Conservation (phyloP, 768 basidiomycete genomes). For the Termitomyces sp. region DNA sequence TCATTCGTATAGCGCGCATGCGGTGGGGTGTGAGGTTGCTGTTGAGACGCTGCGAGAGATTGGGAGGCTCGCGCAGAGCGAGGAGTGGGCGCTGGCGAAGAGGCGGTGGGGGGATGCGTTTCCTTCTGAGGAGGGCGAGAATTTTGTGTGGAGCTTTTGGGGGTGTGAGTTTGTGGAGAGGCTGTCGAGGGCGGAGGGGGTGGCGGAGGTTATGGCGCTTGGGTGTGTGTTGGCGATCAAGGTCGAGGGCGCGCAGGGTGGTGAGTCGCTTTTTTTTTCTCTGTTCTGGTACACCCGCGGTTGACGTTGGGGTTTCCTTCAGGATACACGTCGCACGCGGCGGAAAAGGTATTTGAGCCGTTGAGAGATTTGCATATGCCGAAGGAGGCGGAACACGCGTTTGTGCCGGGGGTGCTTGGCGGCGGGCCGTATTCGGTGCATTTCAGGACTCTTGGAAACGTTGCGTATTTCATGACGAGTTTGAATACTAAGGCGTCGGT, state of each 20-base stretch:
- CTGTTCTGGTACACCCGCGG: fast-evolving
- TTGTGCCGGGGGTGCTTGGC: conserved; percentile 39
- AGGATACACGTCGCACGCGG: conserved; percentile 62
- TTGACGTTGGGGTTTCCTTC: not conserved
- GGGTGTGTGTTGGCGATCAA: conserved; percentile 84
- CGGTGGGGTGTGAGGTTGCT: conserved; percentile 90
- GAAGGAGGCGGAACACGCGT: conserved; percentile 9
- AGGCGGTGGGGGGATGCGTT: conserved; percentile 43
- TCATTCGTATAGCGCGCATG: conserved; percentile 93
- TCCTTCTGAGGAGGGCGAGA: conserved; percentile 6
- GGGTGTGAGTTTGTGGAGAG: conserved; percentile 61
- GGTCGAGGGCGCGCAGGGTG: conserved; percentile 31
- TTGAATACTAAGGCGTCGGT: conserved; percentile 59
- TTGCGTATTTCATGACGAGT: conserved; percentile 91
- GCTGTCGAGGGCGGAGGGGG: conserved; percentile 49
- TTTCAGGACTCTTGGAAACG: conserved; percentile 83
- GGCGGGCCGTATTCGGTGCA: conserved; percentile 67
- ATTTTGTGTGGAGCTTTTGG: conserved; percentile 96
- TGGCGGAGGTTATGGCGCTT: conserved; percentile 80
- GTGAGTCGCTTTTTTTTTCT: conserved; percentile 31
- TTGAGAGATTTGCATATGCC: conserved; percentile 30
- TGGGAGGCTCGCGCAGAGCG: conserved; percentile 41
- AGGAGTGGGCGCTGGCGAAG: conserved; percentile 56
- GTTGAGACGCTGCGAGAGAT: conserved; percentile 70
- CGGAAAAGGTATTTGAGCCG: conserved; percentile 51